These are phyloP conservation scores for Trichoderma atrobrunneum DNA, from an alignment of 2,329 filamentous ascomycete species.

Conservation along the genomic window DNA sequence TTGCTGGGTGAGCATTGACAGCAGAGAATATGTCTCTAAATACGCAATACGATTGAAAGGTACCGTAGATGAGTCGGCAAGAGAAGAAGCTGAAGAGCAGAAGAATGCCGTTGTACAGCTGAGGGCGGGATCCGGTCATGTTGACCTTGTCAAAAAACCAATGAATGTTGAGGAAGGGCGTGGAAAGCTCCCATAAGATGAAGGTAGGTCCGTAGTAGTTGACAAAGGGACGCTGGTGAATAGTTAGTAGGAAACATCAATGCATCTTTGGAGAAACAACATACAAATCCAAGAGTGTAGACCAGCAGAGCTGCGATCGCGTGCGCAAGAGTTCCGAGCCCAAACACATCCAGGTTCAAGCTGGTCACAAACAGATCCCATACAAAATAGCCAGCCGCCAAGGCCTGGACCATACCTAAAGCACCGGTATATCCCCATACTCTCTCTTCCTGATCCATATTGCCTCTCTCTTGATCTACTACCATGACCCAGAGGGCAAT, in stretches of 20 bases:
- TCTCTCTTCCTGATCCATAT: constrained; percentile 65
- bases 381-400: constrained; percentile 78
- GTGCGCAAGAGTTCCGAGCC: constrained; percentile 73
- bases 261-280: constrained; percentile 33
- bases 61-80: constrained; percentile 75
- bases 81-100: constrained; percentile 73
- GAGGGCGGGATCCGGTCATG: constrained; percentile 70
- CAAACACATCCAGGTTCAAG: constrained; percentile 68
- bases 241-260: constrained; percentile 8
- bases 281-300: constrained; percentile 76
- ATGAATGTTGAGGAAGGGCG: constrained; percentile 82
- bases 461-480: constrained; percentile 62
- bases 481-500: constrained; percentile 73
- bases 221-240: constrained; percentile 68
- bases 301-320: constrained; percentile 71
- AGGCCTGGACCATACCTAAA: constrained; percentile 68
- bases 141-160: constrained; percentile 89
- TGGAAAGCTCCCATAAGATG: constrained; percentile 84
- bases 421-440: constrained; percentile 76
- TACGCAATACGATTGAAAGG: constrained; percentile 66
- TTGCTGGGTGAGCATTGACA: constrained; percentile 39
- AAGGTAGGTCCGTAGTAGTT: constrained; percentile 80
- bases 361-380: constrained; percentile 76
- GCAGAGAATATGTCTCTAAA: constrained; percentile 67
- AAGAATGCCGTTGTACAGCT: constrained; percentile 74